phyloP scores from a whole-genome alignment of 2,329 filamentous ascomycete genomes.

The Venturia oleaginea region DNA sequence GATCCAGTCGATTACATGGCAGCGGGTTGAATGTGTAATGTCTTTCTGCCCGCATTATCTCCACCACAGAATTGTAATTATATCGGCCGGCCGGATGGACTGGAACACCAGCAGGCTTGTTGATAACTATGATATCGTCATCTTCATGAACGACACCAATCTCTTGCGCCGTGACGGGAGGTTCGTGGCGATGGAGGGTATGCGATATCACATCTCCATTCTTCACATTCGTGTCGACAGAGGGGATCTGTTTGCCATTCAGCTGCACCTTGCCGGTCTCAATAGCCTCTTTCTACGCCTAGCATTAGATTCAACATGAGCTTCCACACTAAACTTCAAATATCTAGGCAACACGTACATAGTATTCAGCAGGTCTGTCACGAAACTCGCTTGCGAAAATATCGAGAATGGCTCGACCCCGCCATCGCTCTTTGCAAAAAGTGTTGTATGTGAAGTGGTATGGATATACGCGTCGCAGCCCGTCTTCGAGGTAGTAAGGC shows the following conservation, averaged over 20 bases:
- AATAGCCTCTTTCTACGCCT: constrained; percentile 53
- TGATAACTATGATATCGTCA: constrained; percentile 87
- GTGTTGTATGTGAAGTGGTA: constrained; percentile 96
- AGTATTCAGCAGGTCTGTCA: constrained; percentile 79
- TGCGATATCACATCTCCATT: constrained; percentile 92
- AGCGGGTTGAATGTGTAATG: constrained; percentile 50
- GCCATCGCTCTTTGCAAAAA: constrained; percentile 88
- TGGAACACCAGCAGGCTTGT: constrained; percentile 90
- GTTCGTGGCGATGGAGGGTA: constrained; percentile 90
- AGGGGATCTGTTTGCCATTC: constrained; percentile 62
- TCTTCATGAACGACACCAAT: constrained; percentile 85
- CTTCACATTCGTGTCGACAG: constrained; percentile 60
- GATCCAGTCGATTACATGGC: constrained; percentile 87
- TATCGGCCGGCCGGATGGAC: constrained; percentile 94
- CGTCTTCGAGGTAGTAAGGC: constrained; percentile 78
- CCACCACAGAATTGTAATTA: constrained; percentile 87
- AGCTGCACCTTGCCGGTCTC: constrained; percentile 68
- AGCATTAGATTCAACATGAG: constrained; percentile 11
- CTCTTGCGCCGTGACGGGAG: constrained; percentile 73
- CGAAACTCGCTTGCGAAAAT: constrained; percentile 90
- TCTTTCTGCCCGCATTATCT: constrained; percentile 79
- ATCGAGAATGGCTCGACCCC: constrained; percentile 69
- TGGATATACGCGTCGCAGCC: constrained; percentile 71
- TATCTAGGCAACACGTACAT: constrained; percentile 44
- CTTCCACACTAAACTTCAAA: not conserved